phyloP scores from a whole-genome alignment of 1,139 yeast genomes.

The Hyphopichia burtonii region DNA sequence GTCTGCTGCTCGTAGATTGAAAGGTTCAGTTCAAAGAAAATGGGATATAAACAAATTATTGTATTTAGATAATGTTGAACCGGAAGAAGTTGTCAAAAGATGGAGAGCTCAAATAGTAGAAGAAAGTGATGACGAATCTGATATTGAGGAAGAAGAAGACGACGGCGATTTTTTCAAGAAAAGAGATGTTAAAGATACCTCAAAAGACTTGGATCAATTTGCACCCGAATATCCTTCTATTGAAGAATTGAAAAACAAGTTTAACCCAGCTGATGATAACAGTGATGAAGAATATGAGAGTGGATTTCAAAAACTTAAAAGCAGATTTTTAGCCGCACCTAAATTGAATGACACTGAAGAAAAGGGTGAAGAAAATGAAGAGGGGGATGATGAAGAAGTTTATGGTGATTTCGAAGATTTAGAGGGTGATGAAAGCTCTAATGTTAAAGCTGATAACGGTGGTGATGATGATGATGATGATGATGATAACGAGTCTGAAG shows the following conservation, averaged over 20 bases:
- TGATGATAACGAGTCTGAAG: too few species aligned
- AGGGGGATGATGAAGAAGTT: constrained; percentile 51
- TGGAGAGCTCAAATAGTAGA: constrained; percentile 59
- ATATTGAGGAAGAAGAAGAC: constrained; percentile 53
- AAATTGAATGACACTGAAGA: constrained; percentile 45
- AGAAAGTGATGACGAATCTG: constrained; percentile 48
- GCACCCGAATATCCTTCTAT: constrained; percentile 43
- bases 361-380: constrained; percentile 42
- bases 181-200: constrained; percentile 30
- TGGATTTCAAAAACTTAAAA: constrained; percentile 48
- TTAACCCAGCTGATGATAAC: constrained; percentile 34
- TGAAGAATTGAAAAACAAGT: constrained; percentile 53
- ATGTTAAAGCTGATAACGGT: constrained; percentile 16
- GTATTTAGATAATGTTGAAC: constrained; percentile 73
- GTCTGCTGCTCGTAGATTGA: constrained; percentile 46
- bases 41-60: constrained; percentile 84
- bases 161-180: constrained; percentile 57
- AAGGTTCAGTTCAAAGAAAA: constrained; percentile 40
- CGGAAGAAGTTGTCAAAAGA: constrained; percentile 70
- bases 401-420: constrained; percentile 82
- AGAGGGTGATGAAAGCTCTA: constrained; percentile 44
- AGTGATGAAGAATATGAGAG: constrained; percentile 39
- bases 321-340: constrained; percentile 71
- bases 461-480: constrained; percentile 22
- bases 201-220: constrained; percentile 32